phyloP scores from a whole-genome alignment of 169 alveolate species.

The Perkinsus marinus region DNA sequence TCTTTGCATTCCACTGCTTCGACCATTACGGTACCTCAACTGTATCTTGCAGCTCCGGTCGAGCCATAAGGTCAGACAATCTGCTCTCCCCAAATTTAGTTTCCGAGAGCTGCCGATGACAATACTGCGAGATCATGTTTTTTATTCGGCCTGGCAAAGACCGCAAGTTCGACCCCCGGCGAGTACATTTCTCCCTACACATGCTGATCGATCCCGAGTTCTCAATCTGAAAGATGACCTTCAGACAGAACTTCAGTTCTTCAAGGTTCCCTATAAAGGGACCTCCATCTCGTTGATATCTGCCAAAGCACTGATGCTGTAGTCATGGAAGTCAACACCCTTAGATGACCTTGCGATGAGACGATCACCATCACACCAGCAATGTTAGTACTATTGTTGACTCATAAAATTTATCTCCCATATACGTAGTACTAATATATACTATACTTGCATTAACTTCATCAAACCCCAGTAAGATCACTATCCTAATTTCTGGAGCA shows the following conservation, averaged over 20 bases:
- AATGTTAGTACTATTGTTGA: no score
- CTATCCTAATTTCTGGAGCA: no score
- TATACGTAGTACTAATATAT: no score
- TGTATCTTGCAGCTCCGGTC: background rate
- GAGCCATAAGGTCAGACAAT: background rate
- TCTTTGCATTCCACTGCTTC: no score
- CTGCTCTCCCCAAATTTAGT: background rate
- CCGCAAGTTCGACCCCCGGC: background rate
- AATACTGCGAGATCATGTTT: background rate
- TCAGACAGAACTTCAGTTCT: background rate
- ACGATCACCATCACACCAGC: no score
- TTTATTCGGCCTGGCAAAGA: background rate
- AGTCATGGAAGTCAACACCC: background rate
- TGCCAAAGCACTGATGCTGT: background rate
- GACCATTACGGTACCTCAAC: no score
- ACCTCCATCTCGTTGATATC: background rate
- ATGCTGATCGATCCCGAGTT: background rate
- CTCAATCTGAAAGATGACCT: background rate
- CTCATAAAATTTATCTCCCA: no score
- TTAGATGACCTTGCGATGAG: no score
- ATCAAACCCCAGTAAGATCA: no score
- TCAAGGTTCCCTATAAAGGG: background rate
- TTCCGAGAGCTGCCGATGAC: background rate
- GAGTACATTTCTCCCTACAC: background rate
- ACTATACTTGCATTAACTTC: no score